Base-by-base conservation (phyloP, 495 filamentous ascomycete genomes). In the Lasiosphaeria ovina region DNA sequence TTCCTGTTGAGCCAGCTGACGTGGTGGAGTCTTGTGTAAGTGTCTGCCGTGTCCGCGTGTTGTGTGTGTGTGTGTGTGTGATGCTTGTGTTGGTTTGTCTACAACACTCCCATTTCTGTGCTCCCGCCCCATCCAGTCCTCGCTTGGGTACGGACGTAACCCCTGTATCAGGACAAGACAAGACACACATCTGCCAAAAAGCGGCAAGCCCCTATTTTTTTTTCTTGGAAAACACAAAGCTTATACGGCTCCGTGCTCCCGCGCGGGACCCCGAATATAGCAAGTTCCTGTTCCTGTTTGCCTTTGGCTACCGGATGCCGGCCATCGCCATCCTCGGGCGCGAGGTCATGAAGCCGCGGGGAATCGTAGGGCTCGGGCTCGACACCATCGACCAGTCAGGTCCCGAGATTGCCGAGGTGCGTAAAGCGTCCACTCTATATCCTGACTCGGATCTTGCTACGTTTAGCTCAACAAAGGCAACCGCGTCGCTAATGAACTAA, bases 1-100 rank as follows among this genome's bases (percentile, higher is more conserved):
- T 80, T 82, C n/a, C 77, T 96, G 14, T 65, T 93, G 31, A 79
- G 81, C 72, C 79, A 82, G 67, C 74, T 95, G n/a, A 83, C 84
- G 54, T 90, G 83, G 83, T 81, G 76, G 72, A 85, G 81, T 66
- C 81, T 89, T 57, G 66, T 86, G 83, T 87, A 72, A 51, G 71
- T 76, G 53, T 49, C 52, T 52, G 0, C 34, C 47, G 44, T 47
- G 44, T 47, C 44, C 42, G 42, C 16, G 44, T 47, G 44, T 47
- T 11, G 44, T 47, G 44, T 24, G 24, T 24, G 24, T 24, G 24
- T 24, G 24, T 24, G 24, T 24, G 24, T 24, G 24, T 24, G 24
- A 1, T 35, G 4, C 17, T 14, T n/a, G 12, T n/a, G 12, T 6
- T 53, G 3, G 6, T 14, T 14, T 33, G 48, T 31, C 35, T 12